Percentiles rank a stretch among this genome's conserved stretches.
These are phyloP conservation scores for Fusarium sp. DNA, from an alignment of 2,329 filamentous ascomycete species.

Conservation along the genomic window DNA sequence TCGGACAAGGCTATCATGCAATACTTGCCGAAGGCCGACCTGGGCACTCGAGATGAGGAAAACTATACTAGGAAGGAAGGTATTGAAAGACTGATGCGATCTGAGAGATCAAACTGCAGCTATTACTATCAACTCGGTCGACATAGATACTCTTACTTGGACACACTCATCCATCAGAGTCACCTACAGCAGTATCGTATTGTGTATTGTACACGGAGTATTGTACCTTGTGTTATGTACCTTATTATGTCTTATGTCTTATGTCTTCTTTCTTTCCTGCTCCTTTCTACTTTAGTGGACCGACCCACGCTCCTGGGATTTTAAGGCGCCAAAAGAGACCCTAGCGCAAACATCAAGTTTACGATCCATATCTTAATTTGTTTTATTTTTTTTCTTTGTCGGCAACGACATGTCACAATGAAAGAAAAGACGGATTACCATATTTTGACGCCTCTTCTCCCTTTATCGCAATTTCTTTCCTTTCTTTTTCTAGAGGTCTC, in stretches of 20 bases:
- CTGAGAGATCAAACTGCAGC: background rate
- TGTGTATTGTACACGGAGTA: background rate
- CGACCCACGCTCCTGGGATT: conserved; percentile 17
- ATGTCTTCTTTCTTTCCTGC: background rate
- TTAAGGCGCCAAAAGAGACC: conserved; percentile 5
- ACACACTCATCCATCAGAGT: background rate
- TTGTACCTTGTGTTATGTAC: no score
- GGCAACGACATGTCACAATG: conserved; percentile 23
- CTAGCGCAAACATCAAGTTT: conserved; percentile 25
- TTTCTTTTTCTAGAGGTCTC: background rate
- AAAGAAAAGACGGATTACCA: conserved; percentile 7
- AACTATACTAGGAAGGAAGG: background rate
- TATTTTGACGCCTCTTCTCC: conserved; percentile 20
- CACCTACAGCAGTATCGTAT: background rate
- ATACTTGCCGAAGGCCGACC: background rate
- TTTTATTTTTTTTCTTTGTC: conserved; percentile 25
- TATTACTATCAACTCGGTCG: background rate
- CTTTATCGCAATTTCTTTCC: conserved; percentile 16
- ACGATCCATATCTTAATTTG: conserved; percentile 17
- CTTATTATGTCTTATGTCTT: no score
- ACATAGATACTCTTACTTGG: background rate
- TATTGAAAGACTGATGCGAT: background rate
- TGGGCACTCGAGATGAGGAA: background rate
- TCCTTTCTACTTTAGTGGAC: conserved; percentile 15
- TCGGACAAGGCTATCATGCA: background rate